Conservation (phyloP, 768 basidiomycete genomes). For the Inosperma sp. region DNA sequence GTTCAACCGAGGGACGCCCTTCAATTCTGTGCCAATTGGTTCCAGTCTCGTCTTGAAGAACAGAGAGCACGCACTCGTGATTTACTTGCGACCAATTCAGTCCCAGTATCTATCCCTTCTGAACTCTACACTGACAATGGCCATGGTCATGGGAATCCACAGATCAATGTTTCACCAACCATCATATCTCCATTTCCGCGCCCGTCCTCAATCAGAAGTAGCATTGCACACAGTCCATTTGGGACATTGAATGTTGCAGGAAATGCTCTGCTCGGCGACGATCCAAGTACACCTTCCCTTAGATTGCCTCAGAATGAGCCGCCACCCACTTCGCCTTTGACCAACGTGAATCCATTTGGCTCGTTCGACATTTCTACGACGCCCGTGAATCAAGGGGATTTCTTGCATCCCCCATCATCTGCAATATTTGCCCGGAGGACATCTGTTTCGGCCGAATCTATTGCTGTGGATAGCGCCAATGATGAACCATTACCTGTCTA, state of each 20-base stretch:
- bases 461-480: constrained; percentile 67
- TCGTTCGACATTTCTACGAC: constrained; percentile 47
- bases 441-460: constrained; percentile 94
- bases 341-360: constrained; percentile 47
- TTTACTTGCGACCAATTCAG: constrained; percentile 49
- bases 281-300: constrained; percentile 52
- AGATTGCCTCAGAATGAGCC: constrained; percentile 51
- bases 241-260: constrained; percentile 78
- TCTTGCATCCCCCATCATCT: constrained; percentile 66
- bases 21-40: constrained; percentile 94
- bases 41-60: constrained; percentile 81
- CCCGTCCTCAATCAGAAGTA: constrained; percentile 50
- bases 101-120: constrained; percentile 47
- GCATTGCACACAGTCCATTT: constrained; percentile 64
- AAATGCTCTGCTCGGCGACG: constrained; percentile 64
- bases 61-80: constrained; percentile 74
- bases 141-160: constrained; percentile 29
- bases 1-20: constrained; percentile 87
- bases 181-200: constrained; percentile 57
- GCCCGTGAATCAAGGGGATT: constrained; percentile 53
- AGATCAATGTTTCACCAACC: constrained; percentile 29
- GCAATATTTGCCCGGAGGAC: constrained; percentile 86
- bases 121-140: constrained; percentile 58
- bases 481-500: constrained; percentile 71
- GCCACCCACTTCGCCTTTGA: constrained; percentile 58